A percentile compares a stretch with the other conserved stretches of the same genome.
phyloP scores from a whole-genome alignment of 768 basidiomycete genomes.

The Mycena belliarum region DNA sequence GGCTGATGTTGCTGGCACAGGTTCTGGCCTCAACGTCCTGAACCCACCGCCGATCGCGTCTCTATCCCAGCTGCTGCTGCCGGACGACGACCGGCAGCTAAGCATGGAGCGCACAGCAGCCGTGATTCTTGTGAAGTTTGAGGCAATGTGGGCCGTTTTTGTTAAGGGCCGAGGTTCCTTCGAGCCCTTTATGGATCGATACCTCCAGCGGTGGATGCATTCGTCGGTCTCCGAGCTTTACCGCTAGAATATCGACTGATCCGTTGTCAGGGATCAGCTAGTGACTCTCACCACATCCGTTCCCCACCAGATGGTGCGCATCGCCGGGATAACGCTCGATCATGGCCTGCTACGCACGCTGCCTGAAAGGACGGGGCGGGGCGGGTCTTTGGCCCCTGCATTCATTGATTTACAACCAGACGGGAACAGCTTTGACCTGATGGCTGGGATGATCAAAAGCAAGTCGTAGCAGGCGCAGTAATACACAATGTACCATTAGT shows the following conservation, averaged over 20 bases:
- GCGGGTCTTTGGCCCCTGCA: conserved; percentile 29
- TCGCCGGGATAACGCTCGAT: conserved; percentile 84
- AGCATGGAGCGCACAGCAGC: conserved; percentile 78
- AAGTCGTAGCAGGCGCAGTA: conserved; percentile 29
- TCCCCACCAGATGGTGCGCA: conserved; percentile 71
- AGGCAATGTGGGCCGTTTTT: conserved; percentile 76
- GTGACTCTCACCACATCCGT: conserved; percentile 79
- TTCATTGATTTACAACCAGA: conserved; percentile 95
- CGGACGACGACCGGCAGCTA: conserved; percentile 36
- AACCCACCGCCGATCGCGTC: conserved; percentile 84
- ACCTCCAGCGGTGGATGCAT: conserved; percentile 86
- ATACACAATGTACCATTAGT: not conserved
- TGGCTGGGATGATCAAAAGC: conserved; percentile 80
- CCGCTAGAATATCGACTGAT: not conserved
- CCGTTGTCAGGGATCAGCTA: conserved; percentile 67
- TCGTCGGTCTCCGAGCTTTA: conserved; percentile 57
- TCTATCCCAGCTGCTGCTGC: conserved; percentile 64
- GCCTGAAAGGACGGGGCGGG: conserved; percentile 49
- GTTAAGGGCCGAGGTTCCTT: conserved; percentile 69
- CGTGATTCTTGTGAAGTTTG: conserved; percentile 74
- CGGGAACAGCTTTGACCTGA: conserved; percentile 95
- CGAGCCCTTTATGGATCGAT: conserved; percentile 76
- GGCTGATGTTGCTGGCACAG: conserved; percentile 40
- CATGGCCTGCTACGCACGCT: conserved; percentile 86
- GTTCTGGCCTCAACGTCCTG: conserved; percentile 86